Conservation (phyloP, 1,139 yeast genomes). For the Candida dubliniensis region DNA sequence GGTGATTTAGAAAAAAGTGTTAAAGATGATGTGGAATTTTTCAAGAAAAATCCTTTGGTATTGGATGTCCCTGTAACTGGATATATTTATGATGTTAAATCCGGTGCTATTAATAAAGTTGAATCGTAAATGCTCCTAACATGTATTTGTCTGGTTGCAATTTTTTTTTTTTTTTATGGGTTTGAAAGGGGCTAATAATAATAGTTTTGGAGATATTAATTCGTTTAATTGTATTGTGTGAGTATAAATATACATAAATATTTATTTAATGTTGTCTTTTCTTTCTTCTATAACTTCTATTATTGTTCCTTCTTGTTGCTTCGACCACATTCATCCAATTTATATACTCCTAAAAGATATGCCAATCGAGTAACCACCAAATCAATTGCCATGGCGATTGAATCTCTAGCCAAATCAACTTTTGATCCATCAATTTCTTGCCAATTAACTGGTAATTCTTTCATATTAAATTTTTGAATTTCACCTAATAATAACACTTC, state of each 20-base stretch:
- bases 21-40: constrained; percentile 32
- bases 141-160: neutral
- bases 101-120: constrained; percentile 29
- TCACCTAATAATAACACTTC: constrained; percentile 82
- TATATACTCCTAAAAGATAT: constrained; percentile 79
- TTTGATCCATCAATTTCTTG: constrained; percentile 96
- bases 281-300: neutral
- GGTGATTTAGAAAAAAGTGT: constrained; percentile 33
- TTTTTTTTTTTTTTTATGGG: too few species aligned
- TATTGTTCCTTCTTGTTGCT: constrained; percentile 16
- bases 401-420: constrained; percentile 87
- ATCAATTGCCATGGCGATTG: constrained; percentile 93
- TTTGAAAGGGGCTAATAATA: too few species aligned
- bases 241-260: neutral
- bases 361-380: constrained; percentile 89
- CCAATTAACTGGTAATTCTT: constrained; percentile 90
- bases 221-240: neutral
- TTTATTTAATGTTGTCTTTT: neutral
- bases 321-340: constrained; percentile 33
- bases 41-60: constrained; percentile 25
- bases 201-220: neutral
- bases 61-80: constrained; percentile 36
- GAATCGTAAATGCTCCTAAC: constrained; percentile 1
- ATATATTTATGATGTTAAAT: constrained; percentile 38
- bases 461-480: constrained; percentile 62